Conservation (phyloP, 2,329 filamentous ascomycete genomes). For the Pezicula radicicola region DNA sequence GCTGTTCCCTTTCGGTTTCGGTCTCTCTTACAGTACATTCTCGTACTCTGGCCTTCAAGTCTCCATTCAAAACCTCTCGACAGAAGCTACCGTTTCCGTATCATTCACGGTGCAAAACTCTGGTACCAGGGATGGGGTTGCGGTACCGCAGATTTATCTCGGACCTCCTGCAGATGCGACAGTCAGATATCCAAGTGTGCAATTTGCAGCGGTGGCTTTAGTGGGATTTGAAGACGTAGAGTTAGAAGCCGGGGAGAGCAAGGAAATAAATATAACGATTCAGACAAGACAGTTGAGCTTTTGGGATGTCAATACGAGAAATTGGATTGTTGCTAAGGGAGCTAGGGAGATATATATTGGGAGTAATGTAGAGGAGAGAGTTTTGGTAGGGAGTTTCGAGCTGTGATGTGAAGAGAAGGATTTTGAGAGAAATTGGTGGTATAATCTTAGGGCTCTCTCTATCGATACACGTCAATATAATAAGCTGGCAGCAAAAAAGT, state of each 20-base stretch:
- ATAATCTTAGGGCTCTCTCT: no score
- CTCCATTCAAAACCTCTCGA: not conserved
- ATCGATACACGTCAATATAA: no score
- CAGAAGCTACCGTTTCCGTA: not conserved
- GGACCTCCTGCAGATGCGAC: not conserved
- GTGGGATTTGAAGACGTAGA: not conserved
- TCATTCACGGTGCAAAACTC: not conserved
- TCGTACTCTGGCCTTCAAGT: not conserved
- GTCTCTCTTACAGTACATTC: slow-evolving; percentile 31
- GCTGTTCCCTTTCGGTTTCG: slow-evolving; percentile 38
- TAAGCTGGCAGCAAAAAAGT: no score
- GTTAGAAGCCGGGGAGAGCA: not conserved
- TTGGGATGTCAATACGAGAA: not conserved
- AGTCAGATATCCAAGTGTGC: not conserved
- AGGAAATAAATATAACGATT: not conserved
- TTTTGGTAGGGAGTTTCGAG: not conserved
- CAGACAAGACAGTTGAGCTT: not conserved
- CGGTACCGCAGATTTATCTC: not conserved
- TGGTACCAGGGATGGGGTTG: not conserved
- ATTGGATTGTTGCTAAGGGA: not conserved
- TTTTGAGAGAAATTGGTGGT: no score
- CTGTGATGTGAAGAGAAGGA: not conserved
- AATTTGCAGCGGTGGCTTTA: not conserved
- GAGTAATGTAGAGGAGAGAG: not conserved
- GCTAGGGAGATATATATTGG: not conserved